Base-by-base conservation (phyloP, 805 yeast genomes). In the Schwanniomyces occidentalis region DNA sequence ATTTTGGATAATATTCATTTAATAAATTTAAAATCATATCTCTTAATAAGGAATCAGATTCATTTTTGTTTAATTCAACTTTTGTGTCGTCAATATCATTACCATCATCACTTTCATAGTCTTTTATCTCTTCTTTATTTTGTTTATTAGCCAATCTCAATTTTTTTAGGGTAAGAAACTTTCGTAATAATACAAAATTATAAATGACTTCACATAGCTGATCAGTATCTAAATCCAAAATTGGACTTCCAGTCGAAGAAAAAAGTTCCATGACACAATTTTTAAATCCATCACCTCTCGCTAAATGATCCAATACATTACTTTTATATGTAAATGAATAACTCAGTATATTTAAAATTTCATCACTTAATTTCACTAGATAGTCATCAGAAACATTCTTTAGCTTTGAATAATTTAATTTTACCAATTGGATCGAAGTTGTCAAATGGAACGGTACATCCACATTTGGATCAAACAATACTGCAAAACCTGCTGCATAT, bases 401-500 rank as follows among this genome's bases (percentile, higher is more conserved):
- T 16, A 39, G 28, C 18, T 30, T 33, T 2, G 50, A 42, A 33
- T 54, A 61, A 25, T 52, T 45, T 5, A 63, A 38, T 16, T 50
- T 52, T 13, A 68, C 40, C 8, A 62, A 42, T 50, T 63, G 71
- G 1, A 63, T 34, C 1, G 71, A 56, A 6, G 49, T 40, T 7
- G 64, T 54, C 21, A 58, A 40, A 27, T 67, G 66, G 15, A 65
- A 40, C 2, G 73, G 73, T 6, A 34, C 35, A 34, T 65, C 70
- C 4, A 35, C 27, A 2, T 36, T 25, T 2, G 61, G 46, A 31
- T 61, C 54, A 44, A 68, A 69, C 12, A 65, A 46, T 5, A 60
- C 59, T 25, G 64, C 65, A 41, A 58, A 69, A 1, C 73, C 74
- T 4, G 73, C 71, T 30, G 68, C 24, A 39, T 47, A 34, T 22